Base-by-base conservation (phyloP, 352 stramenopile species). In the Phytophthora parvispora region DNA sequence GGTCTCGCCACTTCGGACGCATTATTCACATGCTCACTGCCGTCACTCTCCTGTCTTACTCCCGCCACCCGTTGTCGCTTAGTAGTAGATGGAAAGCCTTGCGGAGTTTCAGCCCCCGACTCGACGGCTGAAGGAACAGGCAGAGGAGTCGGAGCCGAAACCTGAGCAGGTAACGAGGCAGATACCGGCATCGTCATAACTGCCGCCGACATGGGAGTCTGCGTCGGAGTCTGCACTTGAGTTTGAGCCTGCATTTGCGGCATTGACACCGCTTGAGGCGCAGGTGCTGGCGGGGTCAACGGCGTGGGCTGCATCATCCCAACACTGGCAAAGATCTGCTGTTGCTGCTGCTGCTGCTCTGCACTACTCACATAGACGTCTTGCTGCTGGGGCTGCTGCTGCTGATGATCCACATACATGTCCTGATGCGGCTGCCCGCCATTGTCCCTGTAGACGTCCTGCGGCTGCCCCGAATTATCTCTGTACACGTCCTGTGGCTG, bases 31-130 rank as follows among this genome's bases (percentile, higher is more conserved):
- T 55, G 22, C 28, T 65, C 59, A 29, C 20, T 58, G 5, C 10
- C 58, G 2, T 58, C 56, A 48, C 22, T 63, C 28, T 65, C 53
- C 20, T 59, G 40, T 18, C 43, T 27, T 45, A 42, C 51, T 27
- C 25, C 38, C 2, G 53, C 59, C 13, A 68, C 32, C 10, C 50
- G 60, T 29, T 52, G 59, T 55, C 60, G 60, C 43, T 78, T 78
- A 7, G 27, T 27, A 0, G 48, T 24, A 32, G 40, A 34, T n/a
- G 60, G 45, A 28, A 70, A 70, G 45, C 34, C 53, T 25, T 50
- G 45, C 27, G 32, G 52, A 48, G 63, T 52, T 9, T 67, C 60
- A 20, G 60, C 32, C 22, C 71, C 48, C 7, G 53, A 25, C 22
- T 74, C 64, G 15, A 22, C 38, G n/a, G 24, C 43, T 8, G 45